phyloP scores from a whole-genome alignment of 192 early-diverging fungal genomes.

The Coemansia sp. region DNA sequence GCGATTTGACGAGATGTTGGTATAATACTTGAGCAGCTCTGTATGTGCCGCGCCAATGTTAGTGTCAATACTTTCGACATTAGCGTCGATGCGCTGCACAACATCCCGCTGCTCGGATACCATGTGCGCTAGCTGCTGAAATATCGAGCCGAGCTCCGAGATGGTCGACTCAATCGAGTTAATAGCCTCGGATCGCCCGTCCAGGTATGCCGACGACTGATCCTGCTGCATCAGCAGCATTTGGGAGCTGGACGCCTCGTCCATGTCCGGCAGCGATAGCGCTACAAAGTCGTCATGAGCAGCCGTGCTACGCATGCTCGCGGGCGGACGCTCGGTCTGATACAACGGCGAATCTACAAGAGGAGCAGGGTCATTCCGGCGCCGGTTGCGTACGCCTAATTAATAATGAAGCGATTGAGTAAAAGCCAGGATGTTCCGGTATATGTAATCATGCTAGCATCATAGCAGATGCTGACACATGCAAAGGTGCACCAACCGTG shows the following conservation, averaged over 20 bases:
- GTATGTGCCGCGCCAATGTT: slow-evolving; percentile 89
- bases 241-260: slow-evolving; percentile 65
- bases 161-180: slow-evolving; percentile 97
- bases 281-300: slow-evolving; percentile 54
- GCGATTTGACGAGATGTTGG: slow-evolving; percentile 88
- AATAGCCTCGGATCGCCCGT: slow-evolving; percentile 87
- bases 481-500: too few species aligned
- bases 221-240: slow-evolving; percentile 62
- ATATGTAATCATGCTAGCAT: neutral
- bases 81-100: slow-evolving; percentile 92
- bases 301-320: slow-evolving; percentile 7
- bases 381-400: slow-evolving; percentile 50
- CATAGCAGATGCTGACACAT: too few species aligned
- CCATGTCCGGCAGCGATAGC: slow-evolving; percentile 54
- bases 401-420: neutral
- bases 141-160: slow-evolving; percentile 89
- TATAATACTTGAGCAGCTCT: slow-evolving; percentile 90
- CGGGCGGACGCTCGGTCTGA: slow-evolving; percentile 46
- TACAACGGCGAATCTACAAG: slow-evolving; percentile 60
- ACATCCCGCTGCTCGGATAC: slow-evolving; percentile 84
- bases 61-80: slow-evolving; percentile 87
- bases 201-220: slow-evolving; percentile 76
- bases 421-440: neutral
- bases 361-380: slow-evolving; percentile 19
- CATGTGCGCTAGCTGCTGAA: slow-evolving; percentile 82